Percentiles rank a stretch among this genome's conserved stretches.
These are phyloP conservation scores for Talinum fruticosum DNA, from an alignment of 148 eudicot species.

Conservation along the genomic window DNA sequence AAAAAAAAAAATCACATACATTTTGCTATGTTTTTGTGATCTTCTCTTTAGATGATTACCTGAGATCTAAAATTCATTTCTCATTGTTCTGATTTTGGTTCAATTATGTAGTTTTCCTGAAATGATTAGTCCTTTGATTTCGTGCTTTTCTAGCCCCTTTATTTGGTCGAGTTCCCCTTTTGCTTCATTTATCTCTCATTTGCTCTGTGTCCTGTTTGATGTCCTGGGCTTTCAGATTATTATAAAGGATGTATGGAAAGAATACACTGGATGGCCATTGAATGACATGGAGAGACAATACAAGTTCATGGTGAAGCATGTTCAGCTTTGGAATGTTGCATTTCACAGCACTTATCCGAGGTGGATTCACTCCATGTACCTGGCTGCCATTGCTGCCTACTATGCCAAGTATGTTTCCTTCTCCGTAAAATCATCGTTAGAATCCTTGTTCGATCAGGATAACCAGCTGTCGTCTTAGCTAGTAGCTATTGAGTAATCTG, in stretches of 20 bases:
- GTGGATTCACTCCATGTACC: slow-evolving; percentile 83
- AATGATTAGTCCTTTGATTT: too few species aligned
- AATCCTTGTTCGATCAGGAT: background rate
- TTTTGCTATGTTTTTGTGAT: too few species aligned
- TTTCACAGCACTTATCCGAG: slow-evolving; percentile 90
- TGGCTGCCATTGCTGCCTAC: slow-evolving; percentile 91
- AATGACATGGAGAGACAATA: slow-evolving; percentile 87
- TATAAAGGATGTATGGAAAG: slow-evolving; percentile 98
- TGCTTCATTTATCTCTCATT: too few species aligned
- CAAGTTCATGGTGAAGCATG: slow-evolving; percentile 96
- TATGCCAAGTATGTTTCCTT: slow-evolving; percentile 74
- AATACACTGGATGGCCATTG: slow-evolving; percentile 93
- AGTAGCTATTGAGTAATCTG: background rate
- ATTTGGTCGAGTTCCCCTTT: too few species aligned
- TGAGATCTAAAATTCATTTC: too few species aligned
- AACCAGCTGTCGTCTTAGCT: background rate
- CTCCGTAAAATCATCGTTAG: background rate
- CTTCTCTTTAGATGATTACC: too few species aligned
- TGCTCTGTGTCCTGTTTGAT: slow-evolving; percentile 8
- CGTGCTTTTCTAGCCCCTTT: too few species aligned
- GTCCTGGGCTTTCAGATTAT: slow-evolving; percentile 48
- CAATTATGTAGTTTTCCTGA: too few species aligned
- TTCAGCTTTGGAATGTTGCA: slow-evolving; percentile 89
- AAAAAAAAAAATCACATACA: too few species aligned
- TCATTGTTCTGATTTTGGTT: too few species aligned